Base-by-base conservation (phyloP, 106 monocot genomes). In the Dendrobium chrysotoxum region DNA sequence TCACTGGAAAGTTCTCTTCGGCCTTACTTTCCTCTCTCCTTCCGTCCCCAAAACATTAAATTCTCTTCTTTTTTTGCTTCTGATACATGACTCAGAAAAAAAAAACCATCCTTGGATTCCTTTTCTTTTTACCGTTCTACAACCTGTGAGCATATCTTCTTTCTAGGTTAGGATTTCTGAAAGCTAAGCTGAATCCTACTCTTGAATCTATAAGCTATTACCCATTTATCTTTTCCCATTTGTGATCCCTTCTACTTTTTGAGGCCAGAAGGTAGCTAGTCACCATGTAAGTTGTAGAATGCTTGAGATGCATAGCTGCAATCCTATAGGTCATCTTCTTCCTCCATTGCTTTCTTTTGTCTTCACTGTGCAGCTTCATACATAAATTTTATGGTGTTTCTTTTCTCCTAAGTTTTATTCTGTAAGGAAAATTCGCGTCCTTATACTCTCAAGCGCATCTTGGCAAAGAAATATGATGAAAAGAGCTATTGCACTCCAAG, bases 1-100 rank as follows among this genome's bases (percentile, higher is more conserved):
- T 21, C 66, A 66, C 26, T 70, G 53, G 68, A 80, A 76, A 84
- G 80, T 20, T 75, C 84, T 50, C 46, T 47, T 61, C 73, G 57
- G 20, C 58, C 72, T n/a, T 54, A 25, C 7, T 79, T 16, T 66
- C 11, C 31, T 70, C 28, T 53, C 38, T n/a, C 18, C 58, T 18
- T 64, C 28, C 72, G 5, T n/a, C 23, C 54, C 77, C 28, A 16
- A 40, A 77, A 41, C 80, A 84, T 77, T 80, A 64, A 80, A 77
- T 77, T 75, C 84, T 25, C 47, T 53, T 64, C 73, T 83, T 50
- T 84, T 46, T 17, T 65, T 20, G 55, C 41, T 64, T 18, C 74
- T 75, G 42, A 73, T 58, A 15, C 44, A 46, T 44, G 38, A 31
- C 28, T 21, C 16, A 64, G 38, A 65, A 73, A 65, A 73, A 67